These are phyloP conservation scores for Teratosphaeriaceae sp. DNA, from an alignment of 2,329 filamentous ascomycete species.

Conservation along the genomic window DNA sequence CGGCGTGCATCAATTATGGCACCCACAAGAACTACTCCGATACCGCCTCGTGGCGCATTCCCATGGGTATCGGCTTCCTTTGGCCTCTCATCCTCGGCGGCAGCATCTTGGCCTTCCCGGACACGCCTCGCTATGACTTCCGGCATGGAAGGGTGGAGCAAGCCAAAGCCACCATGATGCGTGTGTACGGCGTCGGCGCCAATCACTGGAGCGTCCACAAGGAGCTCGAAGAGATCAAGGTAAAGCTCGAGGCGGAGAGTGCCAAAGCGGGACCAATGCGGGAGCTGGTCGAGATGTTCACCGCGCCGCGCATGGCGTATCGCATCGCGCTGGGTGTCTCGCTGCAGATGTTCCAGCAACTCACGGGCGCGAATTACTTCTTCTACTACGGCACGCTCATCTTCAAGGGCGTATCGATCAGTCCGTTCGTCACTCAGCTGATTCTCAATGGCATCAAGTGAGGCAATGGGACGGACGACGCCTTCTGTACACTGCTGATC, in stretches of 20 bases:
- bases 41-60: constrained; percentile 56
- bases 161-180: constrained; percentile 46
- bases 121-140: constrained; percentile 53
- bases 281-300: constrained; percentile 61
- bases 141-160: constrained; percentile 46
- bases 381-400: constrained; percentile 33
- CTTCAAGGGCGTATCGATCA: constrained; percentile 5
- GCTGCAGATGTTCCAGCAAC: constrained; percentile 60
- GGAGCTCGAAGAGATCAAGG: constrained; percentile 51
- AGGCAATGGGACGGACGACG: no score
- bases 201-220: constrained; percentile 47
- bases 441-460: constrained; percentile 24
- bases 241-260: constrained; percentile 49
- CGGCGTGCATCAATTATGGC: constrained; percentile 51
- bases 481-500: no score
- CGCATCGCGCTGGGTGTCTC: constrained; percentile 56
- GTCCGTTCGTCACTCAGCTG: not conserved
- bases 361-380: constrained; percentile 63
- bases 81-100: constrained; percentile 49
- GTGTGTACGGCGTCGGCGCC: constrained; percentile 48
- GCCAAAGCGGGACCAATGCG: constrained; percentile 38
- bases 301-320: constrained; percentile 59
- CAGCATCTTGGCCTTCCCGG: constrained; percentile 51
- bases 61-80: constrained; percentile 53
- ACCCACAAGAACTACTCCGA: constrained; percentile 42